Percentiles rank a stretch among this genome's conserved stretches.
These are phyloP conservation scores for Candida ipomoeae DNA, from an alignment of 805 yeast species.

Conservation along the genomic window DNA sequence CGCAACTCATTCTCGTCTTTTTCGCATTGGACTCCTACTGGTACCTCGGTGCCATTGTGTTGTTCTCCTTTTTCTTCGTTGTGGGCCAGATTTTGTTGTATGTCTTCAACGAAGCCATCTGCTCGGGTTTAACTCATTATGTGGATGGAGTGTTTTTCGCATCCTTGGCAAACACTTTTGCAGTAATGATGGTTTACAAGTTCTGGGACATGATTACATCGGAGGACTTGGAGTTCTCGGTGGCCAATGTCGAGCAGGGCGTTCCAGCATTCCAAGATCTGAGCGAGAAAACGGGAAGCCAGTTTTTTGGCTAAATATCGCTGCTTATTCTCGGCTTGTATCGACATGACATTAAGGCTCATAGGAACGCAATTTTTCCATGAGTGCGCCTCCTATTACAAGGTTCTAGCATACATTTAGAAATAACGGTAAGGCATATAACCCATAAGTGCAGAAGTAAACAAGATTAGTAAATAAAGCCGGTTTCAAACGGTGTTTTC, in stretches of 20 bases:
- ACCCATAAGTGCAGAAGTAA: neutral
- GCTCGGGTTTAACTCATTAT: conserved; percentile 74
- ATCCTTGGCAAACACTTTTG: conserved; percentile 70
- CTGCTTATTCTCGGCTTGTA: neutral
- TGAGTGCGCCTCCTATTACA: neutral
- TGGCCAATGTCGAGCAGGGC: conserved; percentile 43
- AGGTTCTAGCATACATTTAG: neutral
- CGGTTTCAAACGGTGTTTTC: too few species aligned
- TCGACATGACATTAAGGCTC: neutral
- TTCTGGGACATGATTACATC: conserved; percentile 95
- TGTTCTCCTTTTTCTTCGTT: conserved; percentile 70
- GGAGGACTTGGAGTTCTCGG: conserved; percentile 91
- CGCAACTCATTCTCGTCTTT: conserved; percentile 65
- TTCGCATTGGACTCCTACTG: conserved; percentile 72
- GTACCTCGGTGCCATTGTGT: conserved; percentile 81
- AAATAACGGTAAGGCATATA: neutral
- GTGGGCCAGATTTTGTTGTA: conserved; percentile 78
- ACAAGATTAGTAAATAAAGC: neutral
- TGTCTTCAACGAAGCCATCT: conserved; percentile 61
- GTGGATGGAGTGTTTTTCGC: conserved; percentile 88
- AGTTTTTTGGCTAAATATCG: conserved; percentile 6
- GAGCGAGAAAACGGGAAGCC: conserved; percentile 28
- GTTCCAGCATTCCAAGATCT: conserved; percentile 28
- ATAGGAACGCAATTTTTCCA: neutral
- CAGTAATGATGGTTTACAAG: conserved; percentile 93